Base-by-base conservation (phyloP, 805 yeast species). In the Metschnikowia peoriensis region DNA sequence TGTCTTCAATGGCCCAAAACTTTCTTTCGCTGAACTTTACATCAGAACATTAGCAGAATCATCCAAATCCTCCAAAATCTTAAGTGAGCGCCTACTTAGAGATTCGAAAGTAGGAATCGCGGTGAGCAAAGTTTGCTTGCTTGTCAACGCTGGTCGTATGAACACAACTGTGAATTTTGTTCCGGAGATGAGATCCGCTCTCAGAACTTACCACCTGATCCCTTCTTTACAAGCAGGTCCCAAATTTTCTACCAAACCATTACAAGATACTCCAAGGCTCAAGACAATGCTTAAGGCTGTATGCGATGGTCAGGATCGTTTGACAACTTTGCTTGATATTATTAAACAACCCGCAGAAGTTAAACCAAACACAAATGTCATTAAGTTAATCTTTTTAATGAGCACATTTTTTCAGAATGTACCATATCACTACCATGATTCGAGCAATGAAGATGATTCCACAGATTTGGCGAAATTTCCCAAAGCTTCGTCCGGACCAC, bases 121-220 rank as follows among this genome's bases (percentile, higher is more conserved):
- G 15, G 88, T 89, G 17, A 86, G 89, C 50, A 83, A 89, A 77
- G 85, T 90, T 22, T 90, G 97, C 58, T 70, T 93, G 38, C 75
- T 93, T 54, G 97, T 93, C 15, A 93, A 93, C 65, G 83, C 92
- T 50, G 98, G 98, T 9, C 77, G 97, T 56, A 83, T 93, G 84
- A 93, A 93, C 72, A 93, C 99, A 1, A 93, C 98, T 2, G 85
- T 93, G 48, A 93, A 93, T 70, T 88, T 93, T 65, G 96, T 90
- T 51, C 89, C 96, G 22, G 97, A 91, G 64, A 93, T 93, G 98
- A 86, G 90, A 61, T 89, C 97, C 0, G 93, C 91, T 59, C 77
- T 93, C 56, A 78, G 99, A 63, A 92, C 97, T 0, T 93, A 88
- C 66, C 97, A 93, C 70, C 88, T 96, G 11, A 89, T 93, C 35